Evolutionary conservation across 192 early-diverging fungal species (phyloP), one percentile per base, ranked within the genome.

Genomic region (Podila horticola): DNA sequence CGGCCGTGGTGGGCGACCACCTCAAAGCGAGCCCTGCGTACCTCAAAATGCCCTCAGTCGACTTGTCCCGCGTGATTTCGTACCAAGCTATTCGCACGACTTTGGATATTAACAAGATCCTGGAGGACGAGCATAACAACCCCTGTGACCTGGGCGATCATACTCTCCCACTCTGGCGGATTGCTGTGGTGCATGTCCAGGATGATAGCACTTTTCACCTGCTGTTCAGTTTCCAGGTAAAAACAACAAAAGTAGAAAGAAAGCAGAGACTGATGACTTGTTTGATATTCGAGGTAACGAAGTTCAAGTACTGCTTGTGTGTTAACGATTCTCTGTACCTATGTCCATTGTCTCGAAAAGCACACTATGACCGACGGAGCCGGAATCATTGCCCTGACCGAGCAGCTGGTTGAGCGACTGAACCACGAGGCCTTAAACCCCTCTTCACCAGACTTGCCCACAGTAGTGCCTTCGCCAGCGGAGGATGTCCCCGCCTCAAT

Each of bases 341-440:
- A 0, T 45, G 3, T 45, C 15, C 15, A 1, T 12, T 45, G 12
- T 45, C 15, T 45, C 41, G 34, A 36, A 41, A 45, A 45, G 13
- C 69, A 71, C 31, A 20, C 48, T 22, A 71, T 71, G 22, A 48
- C 41, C 19, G 69, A 71, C 15, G 69, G 69, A 9, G 67, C 67
- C 26, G 64, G 65, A 3, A 68, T 63, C 1, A 49, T 66, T 55
- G 67, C 62, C 8, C 31, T 76, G 52, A 58, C 68, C 1, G 74
- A 76, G 11, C 74, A 76, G 30, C 57, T 76, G 57, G n/a, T 76
- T 3, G 74, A 76, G 22, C 74, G 51, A 19, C 68, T 76, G 3
- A 76, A 70, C 49, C 64, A 4, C 24, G 28, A 6, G 34, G 59
- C 22, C 20, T 58, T 9, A 5, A 61, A 7, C 33, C 58, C 17